Evolutionary conservation across 805 yeast genomes (phyloP), one percentile per base, ranked within the genome.

Genomic region (Candida odintsovae): DNA sequence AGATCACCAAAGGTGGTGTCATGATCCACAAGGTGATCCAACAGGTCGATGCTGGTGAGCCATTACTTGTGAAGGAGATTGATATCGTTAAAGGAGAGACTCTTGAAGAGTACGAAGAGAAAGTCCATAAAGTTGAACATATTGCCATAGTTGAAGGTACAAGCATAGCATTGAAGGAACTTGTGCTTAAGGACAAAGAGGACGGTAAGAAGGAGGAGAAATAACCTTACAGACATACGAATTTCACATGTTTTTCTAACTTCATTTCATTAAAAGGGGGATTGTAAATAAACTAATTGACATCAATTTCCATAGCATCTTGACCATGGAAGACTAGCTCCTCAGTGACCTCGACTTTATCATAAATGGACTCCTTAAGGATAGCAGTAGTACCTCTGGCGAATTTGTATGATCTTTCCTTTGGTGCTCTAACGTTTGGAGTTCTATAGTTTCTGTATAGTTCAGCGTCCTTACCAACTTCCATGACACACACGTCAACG

Each of bases 21-120:
- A 94, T 94, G 99, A 86, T 94, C 40, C 99, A 94, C 70, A 80
- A 85, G 60, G 98, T 94, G n/a, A 90, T 94, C 55, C 87, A 90
- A 41, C 96, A 87, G 58, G 99, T 94, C 7, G 99, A 94, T 65
- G 81, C 83, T 56, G 99, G 99, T 21, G 85, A 83, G 56, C 97
- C 99, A 2, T 66, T 94, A 38, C 68, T 94, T 15, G 90, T 94
- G 12, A 85, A 82, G 59, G 89, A 90, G 62, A 65, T 94, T 31
- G 83, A 78, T 4, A 75, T 92, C 38, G 66, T 67, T 18, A 81
- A 82, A 46, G 88, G 80, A 1, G 98, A 92, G 63, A 61, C 87
- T 1, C 66, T 90, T 47, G 96, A 89, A 41, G 75, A 75, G 21
- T 94, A 90, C 68, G 96, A 88, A 63, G 71, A 65, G 13, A 79